Base-by-base conservation (phyloP, 768 basidiomycete genomes). In the Boletus huronensis region DNA sequence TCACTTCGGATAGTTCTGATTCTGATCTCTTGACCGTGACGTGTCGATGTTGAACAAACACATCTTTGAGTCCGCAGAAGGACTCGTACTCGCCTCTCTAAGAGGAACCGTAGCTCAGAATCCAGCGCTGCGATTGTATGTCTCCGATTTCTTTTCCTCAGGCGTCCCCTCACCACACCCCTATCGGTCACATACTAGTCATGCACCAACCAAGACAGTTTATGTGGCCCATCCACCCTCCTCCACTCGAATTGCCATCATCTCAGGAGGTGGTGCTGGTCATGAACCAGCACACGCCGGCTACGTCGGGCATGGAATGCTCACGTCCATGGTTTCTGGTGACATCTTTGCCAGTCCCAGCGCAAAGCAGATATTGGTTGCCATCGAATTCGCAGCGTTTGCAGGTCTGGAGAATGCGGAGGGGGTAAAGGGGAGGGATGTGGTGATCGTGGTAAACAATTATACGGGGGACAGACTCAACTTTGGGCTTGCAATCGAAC, bases 261-360 rank as follows among this genome's bases (percentile, higher is more conserved):
- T 82, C 11, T 73, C 78, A 31, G 80, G 80, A 2, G 79, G 80
- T 2, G 80, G 80, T 0, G 75, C 77, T 36, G 82, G 83, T 7
- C 83, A 85, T 58, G 83, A 85, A 63, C 83, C 83, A 4, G 81
- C 82, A 0, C 79, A 82, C 59, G 78, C 78, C 5, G 78, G 75
- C 0, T 83, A 82, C 58, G 81, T 81, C 5, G 83, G 83, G 6
- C 59, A 66, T n/a, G 82, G 82, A 17, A 79, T 83, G 72, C 75
- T 85, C 25, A 61, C 74, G 10, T 82, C 81, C 1, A 77, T 77
- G 5, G 79, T 84, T 7, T 79, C 77, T n/a, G 84, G 83, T 2
- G 82, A 84, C 47, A 78, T 82, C 19, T 85, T 85, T 60, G 82
- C 84, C 10, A 81, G 78, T 43, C 84, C 82, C 0, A 82, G 80